These are phyloP conservation scores for Arthroderma uncinatum DNA, from an alignment of 2,329 filamentous ascomycete species.

Conservation along the genomic window DNA sequence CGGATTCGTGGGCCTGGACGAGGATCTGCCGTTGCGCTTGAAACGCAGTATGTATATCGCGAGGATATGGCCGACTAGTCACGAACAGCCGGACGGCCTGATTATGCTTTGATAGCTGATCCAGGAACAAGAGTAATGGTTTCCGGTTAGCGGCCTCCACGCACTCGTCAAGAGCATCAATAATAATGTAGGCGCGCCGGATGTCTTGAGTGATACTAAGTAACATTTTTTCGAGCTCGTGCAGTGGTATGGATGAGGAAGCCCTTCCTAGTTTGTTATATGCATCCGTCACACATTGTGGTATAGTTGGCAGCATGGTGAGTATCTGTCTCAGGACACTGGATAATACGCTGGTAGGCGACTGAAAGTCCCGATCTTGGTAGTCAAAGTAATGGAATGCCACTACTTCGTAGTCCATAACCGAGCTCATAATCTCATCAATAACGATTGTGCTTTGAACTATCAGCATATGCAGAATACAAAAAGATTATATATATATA, in stretches of 20 bases:
- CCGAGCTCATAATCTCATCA: background rate
- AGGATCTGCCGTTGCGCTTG: background rate
- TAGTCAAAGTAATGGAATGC: conserved; percentile 4
- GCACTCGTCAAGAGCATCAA: conserved; percentile 3
- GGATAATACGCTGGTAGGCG: background rate
- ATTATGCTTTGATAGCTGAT: conserved; percentile 1
- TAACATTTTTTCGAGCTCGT: background rate
- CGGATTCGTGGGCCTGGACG: background rate
- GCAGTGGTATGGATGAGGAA: background rate
- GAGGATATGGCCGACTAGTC: conserved; percentile 1
- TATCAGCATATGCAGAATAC: background rate
- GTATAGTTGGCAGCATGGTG: background rate
- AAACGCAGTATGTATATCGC: background rate
- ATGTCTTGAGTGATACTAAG: background rate
- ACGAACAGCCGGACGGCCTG: background rate
- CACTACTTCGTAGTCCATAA: background rate
- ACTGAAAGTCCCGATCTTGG: background rate
- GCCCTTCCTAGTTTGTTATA: background rate
- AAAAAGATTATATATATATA: background rate
- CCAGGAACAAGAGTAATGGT: background rate
- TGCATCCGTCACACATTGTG: background rate
- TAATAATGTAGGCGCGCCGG: background rate
- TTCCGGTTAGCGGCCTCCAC: background rate
- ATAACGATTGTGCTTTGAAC: background rate
- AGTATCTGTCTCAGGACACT: conserved; percentile 5